phyloP scores from a whole-genome alignment of 2,329 filamentous ascomycete genomes.

The Endothia cerciana region DNA sequence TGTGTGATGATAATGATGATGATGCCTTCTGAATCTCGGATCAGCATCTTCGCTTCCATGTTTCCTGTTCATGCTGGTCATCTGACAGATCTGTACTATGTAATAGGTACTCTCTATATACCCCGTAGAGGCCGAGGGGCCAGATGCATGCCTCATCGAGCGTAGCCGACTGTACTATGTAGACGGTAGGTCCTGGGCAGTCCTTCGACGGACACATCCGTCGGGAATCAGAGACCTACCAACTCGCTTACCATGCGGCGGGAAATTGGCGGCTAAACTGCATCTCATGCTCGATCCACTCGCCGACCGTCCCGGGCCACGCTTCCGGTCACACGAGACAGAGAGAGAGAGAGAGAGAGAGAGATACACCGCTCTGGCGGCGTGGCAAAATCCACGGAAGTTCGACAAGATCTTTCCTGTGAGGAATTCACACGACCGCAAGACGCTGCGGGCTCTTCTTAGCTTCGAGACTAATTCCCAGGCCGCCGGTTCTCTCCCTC shows the following conservation, averaged over 20 bases:
- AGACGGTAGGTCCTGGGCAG: background rate
- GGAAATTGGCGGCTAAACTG: constrained; percentile 13
- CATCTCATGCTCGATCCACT: background rate
- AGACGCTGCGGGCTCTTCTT: background rate
- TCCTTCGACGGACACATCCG: background rate
- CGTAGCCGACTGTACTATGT: background rate
- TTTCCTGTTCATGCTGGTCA: too few species aligned
- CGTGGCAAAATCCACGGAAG: background rate
- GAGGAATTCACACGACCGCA: background rate
- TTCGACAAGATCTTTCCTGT: constrained; percentile 1
- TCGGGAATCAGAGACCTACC: background rate
- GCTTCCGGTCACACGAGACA: background rate
- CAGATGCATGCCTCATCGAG: background rate
- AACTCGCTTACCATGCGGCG: background rate
- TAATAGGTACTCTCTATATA: too few species aligned
- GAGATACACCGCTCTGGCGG: background rate
- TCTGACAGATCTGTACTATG: too few species aligned
- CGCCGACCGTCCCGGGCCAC: constrained; percentile 11
- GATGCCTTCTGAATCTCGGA: background rate
- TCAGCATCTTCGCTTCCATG: background rate
- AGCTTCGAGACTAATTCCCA: constrained; percentile 8
- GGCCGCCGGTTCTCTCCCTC: background rate
- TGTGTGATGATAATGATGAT: background rate
- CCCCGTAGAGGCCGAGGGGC: too few species aligned
- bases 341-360: background rate